Evolutionary conservation across 139 green algal genomes (phyloP), one percentile per base, ranked within the genome.

Genomic region (Chlamydomonas eustigma): DNA sequence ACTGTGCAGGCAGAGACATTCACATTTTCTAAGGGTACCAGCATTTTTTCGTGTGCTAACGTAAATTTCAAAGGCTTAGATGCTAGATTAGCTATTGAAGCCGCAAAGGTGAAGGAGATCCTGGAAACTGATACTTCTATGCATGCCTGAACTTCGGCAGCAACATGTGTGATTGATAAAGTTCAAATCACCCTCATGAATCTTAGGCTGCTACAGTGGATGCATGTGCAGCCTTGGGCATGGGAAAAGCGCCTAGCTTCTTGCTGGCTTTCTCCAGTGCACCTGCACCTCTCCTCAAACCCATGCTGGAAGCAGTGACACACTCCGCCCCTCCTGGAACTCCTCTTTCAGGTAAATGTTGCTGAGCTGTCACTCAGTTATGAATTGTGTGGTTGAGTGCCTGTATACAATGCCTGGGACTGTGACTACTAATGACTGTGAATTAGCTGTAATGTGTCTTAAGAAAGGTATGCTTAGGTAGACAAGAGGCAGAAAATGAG

Each of bases 1-100:
- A n/a, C n/a, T n/a, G n/a, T 58, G 44, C 44, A 58, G 44, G 44
- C 44, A 58, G 44, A 58, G 44, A 58, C 44, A 12, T 58, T 58
- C 44, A 58, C 12, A 12, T 18, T 58, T 12, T 58, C 44, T 58
- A 18, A 58, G 44, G 44, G 44, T 18, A 18, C 12, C 44, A 12
- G 18, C 44, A 18, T 58, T 12, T 58, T 58, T 18, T 12, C 44
- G 12, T 58, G 44, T 58, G 44, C 44, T 18, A 58, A 58, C 18
- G 44, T 58, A 18, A 58, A 12, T 28, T 58, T 58, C 18, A 58
- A 58, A 58, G 44, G 44, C 44, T 28, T 18, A 58, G 12, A 58
- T 18, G 12, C 18, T 12, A 58, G 12, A 18, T 18, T 58, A 18
- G 44, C 44, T 28, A 28, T 18, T 58, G 44, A 58, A 18, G 44